A percentile compares a stretch with the other conserved stretches of the same genome.
These are phyloP conservation scores for Samsoniella hepiali DNA, from an alignment of 2,329 filamentous ascomycete species.

Conservation along the genomic window DNA sequence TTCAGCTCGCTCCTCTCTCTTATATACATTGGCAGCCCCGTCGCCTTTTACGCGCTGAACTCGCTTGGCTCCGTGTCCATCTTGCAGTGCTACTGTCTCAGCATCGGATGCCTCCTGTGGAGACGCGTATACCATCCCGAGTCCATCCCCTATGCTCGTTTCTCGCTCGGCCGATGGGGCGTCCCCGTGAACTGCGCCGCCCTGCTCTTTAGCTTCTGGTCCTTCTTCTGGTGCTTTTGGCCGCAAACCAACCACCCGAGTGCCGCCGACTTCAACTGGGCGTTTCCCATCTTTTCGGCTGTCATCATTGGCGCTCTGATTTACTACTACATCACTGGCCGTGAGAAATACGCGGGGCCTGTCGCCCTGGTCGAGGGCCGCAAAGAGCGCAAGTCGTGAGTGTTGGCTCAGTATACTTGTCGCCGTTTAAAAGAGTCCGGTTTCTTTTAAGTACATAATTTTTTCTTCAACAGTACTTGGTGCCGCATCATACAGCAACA, in stretches of 20 bases:
- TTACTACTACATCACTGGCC: conserved; percentile 15
- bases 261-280: conserved; percentile 21
- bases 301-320: conserved; percentile 15
- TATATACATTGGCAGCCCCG: conserved; percentile 22
- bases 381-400: conserved; percentile 11
- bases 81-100: conserved; percentile 21
- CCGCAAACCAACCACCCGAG: conserved; percentile 18
- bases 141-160: conserved; percentile 18
- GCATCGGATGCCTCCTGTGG: conserved; percentile 22
- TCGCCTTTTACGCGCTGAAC: conserved; percentile 22
- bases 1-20: conserved; percentile 17
- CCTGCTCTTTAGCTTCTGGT: conserved; percentile 17
- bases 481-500: not conserved
- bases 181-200: conserved; percentile 18
- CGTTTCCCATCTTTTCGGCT: conserved; percentile 16
- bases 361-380: conserved; percentile 19
- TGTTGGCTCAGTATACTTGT: no score
- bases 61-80: conserved; percentile 20
- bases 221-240: conserved; percentile 23
- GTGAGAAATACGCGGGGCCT: conserved; percentile 18
- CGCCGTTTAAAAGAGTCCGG: not conserved
- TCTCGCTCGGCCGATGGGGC: conserved; percentile 21
- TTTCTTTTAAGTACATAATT: not conserved
- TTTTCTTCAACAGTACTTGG: not conserved
- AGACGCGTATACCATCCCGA: conserved; percentile 17